Evolutionary conservation across 352 stramenopile genomes (phyloP).

Genomic region (Detonula confervacea): DNA sequence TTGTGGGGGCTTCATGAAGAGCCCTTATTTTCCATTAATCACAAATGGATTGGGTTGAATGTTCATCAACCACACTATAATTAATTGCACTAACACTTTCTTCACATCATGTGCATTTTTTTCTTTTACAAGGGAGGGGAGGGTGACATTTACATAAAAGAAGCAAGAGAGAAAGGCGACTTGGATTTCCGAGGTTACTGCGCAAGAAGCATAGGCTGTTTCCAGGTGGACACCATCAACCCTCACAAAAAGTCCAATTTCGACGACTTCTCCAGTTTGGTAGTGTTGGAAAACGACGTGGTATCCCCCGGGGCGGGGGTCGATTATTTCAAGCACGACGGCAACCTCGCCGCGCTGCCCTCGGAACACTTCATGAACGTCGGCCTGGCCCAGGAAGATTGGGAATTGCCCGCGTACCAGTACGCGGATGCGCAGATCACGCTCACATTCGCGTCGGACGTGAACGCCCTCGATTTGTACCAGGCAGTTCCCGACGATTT

Average conservation of each 20-base stretch:
- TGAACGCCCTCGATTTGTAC: not conserved
- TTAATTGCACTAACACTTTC: too few relatives aligned
- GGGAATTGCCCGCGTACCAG: conserved; percentile 16
- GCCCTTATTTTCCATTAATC: too few relatives aligned
- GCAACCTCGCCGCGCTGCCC: conserved; percentile 14
- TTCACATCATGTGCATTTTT: too few relatives aligned
- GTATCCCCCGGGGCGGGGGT: not conserved
- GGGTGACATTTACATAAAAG: conserved; percentile 9
- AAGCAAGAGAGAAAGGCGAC: conserved; percentile 25
- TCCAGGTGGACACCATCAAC: conserved; percentile 30
- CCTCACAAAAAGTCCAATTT: conserved; percentile 26
- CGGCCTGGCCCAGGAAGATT: conserved; percentile 16
- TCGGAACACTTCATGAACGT: conserved; percentile 16
- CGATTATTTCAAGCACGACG: not conserved
- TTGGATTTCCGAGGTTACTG: conserved; percentile 50
- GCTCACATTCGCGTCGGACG: conserved; percentile 9
- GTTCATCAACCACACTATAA: too few relatives aligned
- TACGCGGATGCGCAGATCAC: conserved; percentile 31
- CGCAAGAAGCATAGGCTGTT: conserved; percentile 40
- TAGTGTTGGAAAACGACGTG: not conserved
- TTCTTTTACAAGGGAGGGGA: too few relatives aligned
- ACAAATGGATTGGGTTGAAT: too few relatives aligned
- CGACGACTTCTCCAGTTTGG: not conserved
- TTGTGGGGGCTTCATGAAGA: too few relatives aligned
- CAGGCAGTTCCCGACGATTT: not conserved